These are phyloP conservation scores for Zarea fungicola DNA, from an alignment of 2,329 filamentous ascomycete genomes.

Conservation along the genomic window DNA sequence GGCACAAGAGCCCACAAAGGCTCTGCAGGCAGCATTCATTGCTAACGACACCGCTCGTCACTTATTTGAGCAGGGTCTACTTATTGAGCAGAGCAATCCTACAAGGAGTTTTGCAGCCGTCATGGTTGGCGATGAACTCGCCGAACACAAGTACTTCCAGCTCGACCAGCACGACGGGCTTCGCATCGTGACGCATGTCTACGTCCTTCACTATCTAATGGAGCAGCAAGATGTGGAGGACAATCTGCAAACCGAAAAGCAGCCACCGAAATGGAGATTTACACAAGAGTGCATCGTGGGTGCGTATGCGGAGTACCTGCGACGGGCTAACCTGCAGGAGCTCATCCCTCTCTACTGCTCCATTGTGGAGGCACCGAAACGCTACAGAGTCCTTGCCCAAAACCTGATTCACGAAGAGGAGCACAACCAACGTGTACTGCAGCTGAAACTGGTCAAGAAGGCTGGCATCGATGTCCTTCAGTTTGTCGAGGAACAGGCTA, in stretches of 20 bases:
- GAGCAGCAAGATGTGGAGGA: slow-evolving; percentile 43
- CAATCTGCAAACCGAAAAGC: neutral
- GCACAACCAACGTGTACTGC: slow-evolving; percentile 56
- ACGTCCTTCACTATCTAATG: slow-evolving; percentile 61
- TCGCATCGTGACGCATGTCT: slow-evolving; percentile 63
- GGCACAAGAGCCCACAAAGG: slow-evolving; percentile 62
- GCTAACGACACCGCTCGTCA: slow-evolving; percentile 55
- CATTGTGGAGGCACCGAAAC: slow-evolving; percentile 60
- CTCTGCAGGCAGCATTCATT: slow-evolving; percentile 71
- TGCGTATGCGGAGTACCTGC: slow-evolving; percentile 75
- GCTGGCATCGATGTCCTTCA: slow-evolving; percentile 66
- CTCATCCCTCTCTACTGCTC: slow-evolving; percentile 86
- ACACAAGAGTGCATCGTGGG: slow-evolving; percentile 71
- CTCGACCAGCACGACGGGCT: slow-evolving; percentile 58
- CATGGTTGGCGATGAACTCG: slow-evolving; percentile 24
- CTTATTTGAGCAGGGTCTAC: slow-evolving; percentile 53
- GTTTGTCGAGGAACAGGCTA: slow-evolving; percentile 67
- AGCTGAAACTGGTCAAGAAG: slow-evolving; percentile 69
- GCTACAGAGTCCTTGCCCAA: slow-evolving; percentile 66
- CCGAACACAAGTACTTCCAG: slow-evolving; percentile 45
- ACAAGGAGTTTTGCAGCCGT: slow-evolving; percentile 14
- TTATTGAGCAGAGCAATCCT: slow-evolving; percentile 17
- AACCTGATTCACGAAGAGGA: slow-evolving; percentile 71
- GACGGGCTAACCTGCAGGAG: slow-evolving; percentile 66
- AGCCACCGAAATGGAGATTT: slow-evolving; percentile 27